Conservation (phyloP, 2,329 filamentous ascomycete genomes). For the Lecanoromycetidae sp. region DNA sequence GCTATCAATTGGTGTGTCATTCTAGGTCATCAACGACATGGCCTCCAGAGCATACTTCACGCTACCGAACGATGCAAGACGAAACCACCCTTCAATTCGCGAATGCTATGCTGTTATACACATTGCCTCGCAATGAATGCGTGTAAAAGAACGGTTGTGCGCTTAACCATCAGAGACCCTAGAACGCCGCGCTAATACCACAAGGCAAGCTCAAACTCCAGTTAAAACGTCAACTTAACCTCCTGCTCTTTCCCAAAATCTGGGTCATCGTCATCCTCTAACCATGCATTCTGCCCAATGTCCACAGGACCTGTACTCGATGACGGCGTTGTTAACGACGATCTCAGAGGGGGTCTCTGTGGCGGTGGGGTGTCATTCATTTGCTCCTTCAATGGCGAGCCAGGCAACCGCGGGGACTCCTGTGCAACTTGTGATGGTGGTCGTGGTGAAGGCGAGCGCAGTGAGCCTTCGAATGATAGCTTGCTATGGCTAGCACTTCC, state of each 20-base stretch:
- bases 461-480: conserved; percentile 6
- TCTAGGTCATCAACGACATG: no score
- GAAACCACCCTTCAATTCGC: no score
- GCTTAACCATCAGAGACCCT: no score
- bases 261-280: conserved; percentile 51
- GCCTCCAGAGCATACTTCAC: no score
- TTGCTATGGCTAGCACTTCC: not conserved
- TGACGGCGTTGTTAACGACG: conserved; percentile 26
- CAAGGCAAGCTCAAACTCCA: conserved; percentile 16
- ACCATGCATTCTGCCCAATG: conserved; percentile 54
- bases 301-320: conserved; percentile 23
- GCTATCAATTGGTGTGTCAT: no score
- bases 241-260: conserved; percentile 62
- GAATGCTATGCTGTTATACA: no score
- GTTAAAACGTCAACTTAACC: conserved; percentile 74
- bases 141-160: no score
- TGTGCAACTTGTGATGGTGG: not conserved
- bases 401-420: no score
- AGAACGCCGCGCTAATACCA: conserved; percentile 10
- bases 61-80: no score
- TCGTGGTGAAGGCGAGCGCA: conserved; percentile 3
- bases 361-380: not conserved
- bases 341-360: conserved; percentile 21
- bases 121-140: no score
- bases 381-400: not conserved